Evolutionary conservation across 1,284 basidiomycete species (phyloP).

Genomic region (Volvariella volvacea): DNA sequence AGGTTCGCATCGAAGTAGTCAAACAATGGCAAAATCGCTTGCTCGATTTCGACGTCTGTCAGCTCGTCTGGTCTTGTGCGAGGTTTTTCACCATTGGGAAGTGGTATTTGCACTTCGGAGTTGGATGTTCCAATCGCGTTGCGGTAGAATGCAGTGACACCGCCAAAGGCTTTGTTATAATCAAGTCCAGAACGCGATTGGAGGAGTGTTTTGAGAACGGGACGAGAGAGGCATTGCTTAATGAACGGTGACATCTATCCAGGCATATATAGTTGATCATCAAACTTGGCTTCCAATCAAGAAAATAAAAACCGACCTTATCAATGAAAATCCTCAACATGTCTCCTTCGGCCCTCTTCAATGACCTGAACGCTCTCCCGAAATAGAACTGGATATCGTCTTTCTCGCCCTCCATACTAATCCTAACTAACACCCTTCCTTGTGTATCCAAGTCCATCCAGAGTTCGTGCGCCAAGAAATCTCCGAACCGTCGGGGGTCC

Average conservation of each 20-base stretch:
- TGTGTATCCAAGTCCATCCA: constrained; percentile 90
- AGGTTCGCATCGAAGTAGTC: constrained; percentile 97
- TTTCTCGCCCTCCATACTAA: constrained; percentile 98
- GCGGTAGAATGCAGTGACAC: constrained; percentile 77
- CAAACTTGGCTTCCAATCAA: not conserved
- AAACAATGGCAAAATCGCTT: constrained; percentile 87
- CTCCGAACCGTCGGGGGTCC: constrained; percentile 84
- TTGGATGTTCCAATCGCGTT: constrained; percentile 59
- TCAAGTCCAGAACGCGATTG: constrained; percentile 63
- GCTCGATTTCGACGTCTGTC: constrained; percentile 92
- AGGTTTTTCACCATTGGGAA: constrained; percentile 65
- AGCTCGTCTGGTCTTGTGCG: constrained; percentile 66
- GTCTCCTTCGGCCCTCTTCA: constrained; percentile 92
- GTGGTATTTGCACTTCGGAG: constrained; percentile 73
- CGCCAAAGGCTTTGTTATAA: constrained; percentile 79
- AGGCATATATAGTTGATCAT: constrained; percentile 1
- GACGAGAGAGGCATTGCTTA: constrained; percentile 81
- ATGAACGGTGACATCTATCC: constrained; percentile 92
- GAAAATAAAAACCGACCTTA: constrained; percentile 56
- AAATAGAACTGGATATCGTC: constrained; percentile 99
- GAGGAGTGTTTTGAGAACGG: constrained; percentile 70
- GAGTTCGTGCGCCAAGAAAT: constrained; percentile 87
- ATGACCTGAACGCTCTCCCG: constrained; percentile 88
- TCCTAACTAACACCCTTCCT: constrained; percentile 80
- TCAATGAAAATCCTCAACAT: constrained; percentile 97